These are phyloP conservation scores for Zea luxurians DNA, from an alignment of 176 grass and related monocot genomes.

Conservation along the genomic window DNA sequence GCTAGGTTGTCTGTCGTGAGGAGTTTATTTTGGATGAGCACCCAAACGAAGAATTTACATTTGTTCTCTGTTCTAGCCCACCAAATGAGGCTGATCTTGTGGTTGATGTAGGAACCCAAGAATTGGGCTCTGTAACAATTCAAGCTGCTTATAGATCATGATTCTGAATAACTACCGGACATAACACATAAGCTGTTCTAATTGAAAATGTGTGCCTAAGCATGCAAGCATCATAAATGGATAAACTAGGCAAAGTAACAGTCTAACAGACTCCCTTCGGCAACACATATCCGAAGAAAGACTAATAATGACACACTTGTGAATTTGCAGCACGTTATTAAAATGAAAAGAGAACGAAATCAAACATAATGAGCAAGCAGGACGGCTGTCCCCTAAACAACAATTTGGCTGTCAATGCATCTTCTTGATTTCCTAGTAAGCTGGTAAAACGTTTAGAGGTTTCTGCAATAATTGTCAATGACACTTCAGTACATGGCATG, in stretches of 20 bases:
- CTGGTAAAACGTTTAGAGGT: neutral
- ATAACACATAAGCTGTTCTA: conserved; percentile 13
- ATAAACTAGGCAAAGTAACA: neutral
- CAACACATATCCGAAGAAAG: conserved; percentile 22
- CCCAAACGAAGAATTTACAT: too few relatives aligned
- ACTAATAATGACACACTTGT: neutral
- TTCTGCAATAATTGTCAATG: conserved; percentile 16
- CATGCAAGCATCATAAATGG: neutral
- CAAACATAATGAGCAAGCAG: neutral
- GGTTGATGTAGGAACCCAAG: too few relatives aligned
- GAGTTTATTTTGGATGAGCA: too few relatives aligned
- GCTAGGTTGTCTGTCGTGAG: too few relatives aligned
- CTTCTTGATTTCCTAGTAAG: neutral
- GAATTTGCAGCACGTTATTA: neutral
- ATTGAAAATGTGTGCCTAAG: neutral
- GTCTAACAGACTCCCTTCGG: neutral
- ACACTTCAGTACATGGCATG: neutral
- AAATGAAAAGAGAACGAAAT: neutral
- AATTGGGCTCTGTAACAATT: too few relatives aligned
- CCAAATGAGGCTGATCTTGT: too few relatives aligned
- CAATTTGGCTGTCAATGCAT: neutral
- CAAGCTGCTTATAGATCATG: neutral
- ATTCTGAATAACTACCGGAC: neutral
- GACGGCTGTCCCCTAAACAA: neutral
- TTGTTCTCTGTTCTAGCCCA: too few relatives aligned